Conservation (phyloP, 345 rosid species). For the Linum trigynum region DNA sequence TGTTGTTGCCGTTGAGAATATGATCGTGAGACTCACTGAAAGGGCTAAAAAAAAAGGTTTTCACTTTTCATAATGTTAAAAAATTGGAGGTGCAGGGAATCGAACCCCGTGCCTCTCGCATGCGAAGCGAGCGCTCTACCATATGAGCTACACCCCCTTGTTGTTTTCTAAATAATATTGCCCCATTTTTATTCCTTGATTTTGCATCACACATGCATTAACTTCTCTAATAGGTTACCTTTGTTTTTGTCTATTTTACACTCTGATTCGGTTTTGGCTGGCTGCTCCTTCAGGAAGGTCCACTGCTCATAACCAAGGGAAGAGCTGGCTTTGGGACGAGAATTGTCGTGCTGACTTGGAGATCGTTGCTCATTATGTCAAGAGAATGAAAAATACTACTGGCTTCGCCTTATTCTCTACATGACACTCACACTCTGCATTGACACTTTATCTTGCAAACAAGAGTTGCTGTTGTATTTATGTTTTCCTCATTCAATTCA, state of each 20-base stretch:
- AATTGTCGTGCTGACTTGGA: conserved; percentile 90
- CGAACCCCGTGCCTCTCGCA: not conserved
- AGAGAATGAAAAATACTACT: conserved; percentile 95
- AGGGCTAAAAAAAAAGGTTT: conserved; percentile 30
- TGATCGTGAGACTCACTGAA: conserved; percentile 72
- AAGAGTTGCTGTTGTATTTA: conserved; percentile 81
- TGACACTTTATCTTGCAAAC: conserved; percentile 65
- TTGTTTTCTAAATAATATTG: not conserved
- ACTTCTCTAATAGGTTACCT: too few relatives aligned
- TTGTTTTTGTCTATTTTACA: not conserved
- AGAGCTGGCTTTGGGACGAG: conserved; percentile 65
- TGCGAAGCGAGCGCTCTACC: not conserved
- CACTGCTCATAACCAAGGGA: conserved; percentile 81
- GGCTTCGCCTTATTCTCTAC: conserved; percentile 86
- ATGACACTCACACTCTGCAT: conserved; percentile 73
- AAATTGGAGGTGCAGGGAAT: not conserved
- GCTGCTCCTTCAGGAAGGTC: conserved; percentile 60
- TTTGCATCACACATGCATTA: too few relatives aligned
- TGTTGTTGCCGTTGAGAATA: conserved; percentile 82
- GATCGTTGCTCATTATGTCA: conserved; percentile 89
- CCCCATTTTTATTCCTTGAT: too few relatives aligned
- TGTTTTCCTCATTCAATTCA: conserved; percentile 75
- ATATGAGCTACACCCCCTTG: not conserved
- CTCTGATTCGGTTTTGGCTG: conserved; percentile 5
- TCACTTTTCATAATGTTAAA: too few relatives aligned